These are phyloP conservation scores for Coniochaeta ligniaria DNA, from an alignment of 2,329 filamentous ascomycete species.

Conservation along the genomic window DNA sequence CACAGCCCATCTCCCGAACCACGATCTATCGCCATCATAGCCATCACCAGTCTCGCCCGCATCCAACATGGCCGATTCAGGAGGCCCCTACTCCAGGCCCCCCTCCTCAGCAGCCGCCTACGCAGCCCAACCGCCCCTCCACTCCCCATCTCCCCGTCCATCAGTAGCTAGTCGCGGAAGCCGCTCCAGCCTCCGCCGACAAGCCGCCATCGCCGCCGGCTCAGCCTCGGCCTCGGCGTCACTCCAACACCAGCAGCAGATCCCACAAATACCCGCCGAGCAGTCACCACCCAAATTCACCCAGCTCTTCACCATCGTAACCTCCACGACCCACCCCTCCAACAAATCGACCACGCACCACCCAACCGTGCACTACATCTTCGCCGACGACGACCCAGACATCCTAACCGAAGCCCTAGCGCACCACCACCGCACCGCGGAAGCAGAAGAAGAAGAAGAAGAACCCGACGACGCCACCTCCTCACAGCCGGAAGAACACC, in stretches of 20 bases:
- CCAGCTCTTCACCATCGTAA: constrained; percentile 80
- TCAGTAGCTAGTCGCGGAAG: constrained; percentile 15
- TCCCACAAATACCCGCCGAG: constrained; percentile 17
- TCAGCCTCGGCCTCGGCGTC: constrained; percentile 4
- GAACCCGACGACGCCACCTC: background rate
- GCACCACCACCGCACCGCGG: constrained; percentile 26
- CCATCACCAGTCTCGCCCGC: background rate
- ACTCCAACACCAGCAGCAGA: background rate
- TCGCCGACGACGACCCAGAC: constrained; percentile 83
- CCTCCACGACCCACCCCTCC: constrained; percentile 61
- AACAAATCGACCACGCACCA: constrained; percentile 56
- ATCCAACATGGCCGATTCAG: constrained; percentile 15
- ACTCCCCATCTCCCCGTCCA: constrained; percentile 14
- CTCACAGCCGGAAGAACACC: constrained; percentile 1
- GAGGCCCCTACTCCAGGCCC: constrained; percentile 9
- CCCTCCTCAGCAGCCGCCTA: constrained; percentile 13
- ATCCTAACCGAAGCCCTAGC: constrained; percentile 61
- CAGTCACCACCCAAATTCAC: constrained; percentile 49
- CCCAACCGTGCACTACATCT: constrained; percentile 85
- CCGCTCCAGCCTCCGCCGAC: constrained; percentile 14
- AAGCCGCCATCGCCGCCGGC: constrained; percentile 10
- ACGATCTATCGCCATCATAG: background rate
- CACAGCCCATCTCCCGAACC: background rate
- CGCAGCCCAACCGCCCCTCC: constrained; percentile 6
- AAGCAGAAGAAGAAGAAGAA: constrained; percentile 12